These are phyloP conservation scores for Cryptosporidium viatorum DNA, from an alignment of 169 alveolate species.

Conservation along the genomic window DNA sequence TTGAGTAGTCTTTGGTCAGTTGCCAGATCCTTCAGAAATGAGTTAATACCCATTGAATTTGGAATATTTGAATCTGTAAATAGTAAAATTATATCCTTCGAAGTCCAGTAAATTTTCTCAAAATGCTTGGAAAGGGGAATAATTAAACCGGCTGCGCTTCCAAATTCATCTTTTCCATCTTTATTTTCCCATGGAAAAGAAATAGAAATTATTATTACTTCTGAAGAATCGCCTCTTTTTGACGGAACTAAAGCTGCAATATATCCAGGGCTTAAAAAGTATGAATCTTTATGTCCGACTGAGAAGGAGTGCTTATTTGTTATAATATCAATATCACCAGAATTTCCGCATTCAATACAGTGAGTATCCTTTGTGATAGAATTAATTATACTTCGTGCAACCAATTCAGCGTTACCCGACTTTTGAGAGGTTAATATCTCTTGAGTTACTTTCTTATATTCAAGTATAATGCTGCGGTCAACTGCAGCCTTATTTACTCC, in stretches of 20 bases:
- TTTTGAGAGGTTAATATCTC: conserved; percentile 39
- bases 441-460: conserved; percentile 58
- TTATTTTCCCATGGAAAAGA: conserved; percentile 45
- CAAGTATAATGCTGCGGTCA: neutral
- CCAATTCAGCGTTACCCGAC: neutral
- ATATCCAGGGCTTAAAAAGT: neutral
- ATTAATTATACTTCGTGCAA: neutral
- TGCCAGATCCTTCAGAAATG: conserved; percentile 47
- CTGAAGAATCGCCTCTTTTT: conserved; percentile 58
- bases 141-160: conserved; percentile 30
- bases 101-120: conserved; percentile 36
- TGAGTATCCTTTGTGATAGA: neutral
- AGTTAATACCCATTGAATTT: conserved; percentile 22
- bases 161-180: conserved; percentile 8
- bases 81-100: conserved; percentile 35
- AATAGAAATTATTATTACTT: conserved; percentile 17
- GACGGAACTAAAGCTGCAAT: conserved; percentile 54
- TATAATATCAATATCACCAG: conserved; percentile 38
- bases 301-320: neutral
- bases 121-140: conserved; percentile 43
- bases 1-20: neutral
- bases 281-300: neutral
- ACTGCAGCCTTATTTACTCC: conserved; percentile 40
- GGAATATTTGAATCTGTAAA: conserved; percentile 54
- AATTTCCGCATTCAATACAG: conserved; percentile 34